Base-by-base conservation (phyloP, 768 basidiomycete genomes). In the Cyclocybe cylindracea region DNA sequence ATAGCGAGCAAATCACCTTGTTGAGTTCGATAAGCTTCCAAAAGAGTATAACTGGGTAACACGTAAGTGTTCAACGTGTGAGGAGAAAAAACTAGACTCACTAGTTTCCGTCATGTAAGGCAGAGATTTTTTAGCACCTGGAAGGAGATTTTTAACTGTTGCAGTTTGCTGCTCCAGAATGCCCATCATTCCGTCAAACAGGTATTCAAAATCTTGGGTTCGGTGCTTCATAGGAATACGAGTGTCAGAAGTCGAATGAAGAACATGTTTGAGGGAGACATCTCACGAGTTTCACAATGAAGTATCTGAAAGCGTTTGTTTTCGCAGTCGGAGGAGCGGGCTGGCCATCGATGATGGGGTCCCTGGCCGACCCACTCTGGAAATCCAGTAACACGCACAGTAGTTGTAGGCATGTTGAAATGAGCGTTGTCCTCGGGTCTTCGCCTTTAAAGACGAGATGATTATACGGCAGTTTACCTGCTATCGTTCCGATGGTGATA, bases 21-120 rank as follows among this genome's bases (percentile, higher is more conserved):
- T 98, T 98, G 18, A 92, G 68, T 56, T 98, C 96, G 36, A 97
- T 73, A 68, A 93, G 82, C 70, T 94, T 91, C 95, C 95, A 98
- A 44, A 96, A 79, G 50, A 92, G 74, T 10, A 90, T 74, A 38
- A 91, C 91, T 90, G 34, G 5, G 57, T 8, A 39, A n/a, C 19
- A 35, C 34, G 58, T 42, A 63, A 37, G 33, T 33, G 46, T 37
- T 14, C 52, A 51, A 19, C 33, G 6, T 11, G n/a, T 39, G 42
- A 29, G 31, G 24, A 46, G 34, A 41, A 34, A 31, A 46, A 51
- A 35, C 7, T 6, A 33, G n/a, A 71, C 88, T 62, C 59, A 94
- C 91, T 81, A 7, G 80, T 87, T 70, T 97, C 94, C 10, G 86
- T 79, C 40, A 93, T 78, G 62, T 94, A 91, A 0, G 90, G 89